Conservation (phyloP, 2,329 filamentous ascomycete species). For the Botryotinia calthae region DNA sequence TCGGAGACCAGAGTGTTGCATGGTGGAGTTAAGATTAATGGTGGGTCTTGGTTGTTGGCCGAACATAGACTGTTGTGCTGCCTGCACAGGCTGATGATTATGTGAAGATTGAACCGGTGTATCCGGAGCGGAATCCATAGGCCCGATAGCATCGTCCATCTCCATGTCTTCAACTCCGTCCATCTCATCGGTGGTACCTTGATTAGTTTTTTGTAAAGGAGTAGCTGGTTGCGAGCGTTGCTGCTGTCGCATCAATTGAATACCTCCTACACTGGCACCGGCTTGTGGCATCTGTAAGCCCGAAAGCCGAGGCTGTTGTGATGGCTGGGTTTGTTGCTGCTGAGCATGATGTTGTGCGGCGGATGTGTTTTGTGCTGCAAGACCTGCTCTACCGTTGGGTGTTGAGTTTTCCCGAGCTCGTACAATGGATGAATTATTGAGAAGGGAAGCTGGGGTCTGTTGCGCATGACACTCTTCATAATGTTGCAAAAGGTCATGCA, state of each 20-base stretch:
- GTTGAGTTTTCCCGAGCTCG: constrained; percentile 45
- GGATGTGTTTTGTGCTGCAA: constrained; percentile 35
- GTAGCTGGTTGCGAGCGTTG: constrained; percentile 38
- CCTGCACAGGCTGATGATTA: constrained; percentile 62
- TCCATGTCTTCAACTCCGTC: constrained; percentile 94
- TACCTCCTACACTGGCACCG: constrained; percentile 36
- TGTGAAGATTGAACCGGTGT: constrained; percentile 33
- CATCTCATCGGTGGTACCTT: constrained; percentile 57
- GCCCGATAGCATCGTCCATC: constrained; percentile 78
- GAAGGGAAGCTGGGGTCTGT: constrained; percentile 52
- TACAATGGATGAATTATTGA: constrained; percentile 39
- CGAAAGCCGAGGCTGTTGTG: constrained; percentile 29
- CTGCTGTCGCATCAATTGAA: constrained; percentile 39
- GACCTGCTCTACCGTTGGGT: constrained; percentile 48
- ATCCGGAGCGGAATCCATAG: constrained; percentile 61
- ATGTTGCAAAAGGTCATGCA: constrained; percentile 93
- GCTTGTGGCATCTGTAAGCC: constrained; percentile 36
- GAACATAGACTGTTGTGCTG: constrained; percentile 64
- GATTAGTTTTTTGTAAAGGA: constrained; percentile 34
- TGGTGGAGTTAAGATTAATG: constrained; percentile 69
- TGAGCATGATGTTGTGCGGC: constrained; percentile 51
- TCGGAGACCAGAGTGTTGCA: constrained; percentile 74
- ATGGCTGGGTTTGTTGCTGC: constrained; percentile 35
- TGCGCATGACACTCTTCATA: constrained; percentile 94
- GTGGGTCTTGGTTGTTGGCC: constrained; percentile 65